Conservation (phyloP, 768 basidiomycete species). For the Suillus variegatus region DNA sequence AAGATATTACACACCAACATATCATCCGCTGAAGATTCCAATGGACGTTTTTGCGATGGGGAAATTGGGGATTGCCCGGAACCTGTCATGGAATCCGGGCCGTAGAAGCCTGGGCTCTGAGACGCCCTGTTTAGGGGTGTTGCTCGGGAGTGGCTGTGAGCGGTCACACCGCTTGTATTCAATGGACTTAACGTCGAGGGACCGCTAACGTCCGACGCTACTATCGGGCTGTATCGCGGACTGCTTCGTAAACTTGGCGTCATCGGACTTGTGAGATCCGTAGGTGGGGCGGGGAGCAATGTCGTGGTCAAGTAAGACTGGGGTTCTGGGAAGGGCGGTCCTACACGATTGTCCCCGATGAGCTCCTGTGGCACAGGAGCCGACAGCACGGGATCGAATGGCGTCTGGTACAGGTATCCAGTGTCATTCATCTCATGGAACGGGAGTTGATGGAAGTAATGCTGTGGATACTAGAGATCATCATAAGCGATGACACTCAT, state of each 20-base stretch:
- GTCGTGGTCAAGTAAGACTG: not conserved
- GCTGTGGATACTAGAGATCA: too few species aligned
- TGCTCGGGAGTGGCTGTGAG: constrained; percentile 22
- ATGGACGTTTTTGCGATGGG: constrained; percentile 20
- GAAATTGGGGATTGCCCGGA: constrained; percentile 16
- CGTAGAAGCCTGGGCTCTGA: constrained; percentile 6
- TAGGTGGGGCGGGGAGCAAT: not conserved
- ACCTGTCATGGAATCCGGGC: constrained; percentile 5
- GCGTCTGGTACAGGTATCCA: not conserved
- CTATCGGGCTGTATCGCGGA: constrained; percentile 5
- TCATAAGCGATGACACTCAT: not conserved
- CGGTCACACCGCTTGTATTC: constrained; percentile 1
- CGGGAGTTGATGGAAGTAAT: not conserved
- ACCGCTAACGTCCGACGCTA: constrained; percentile 1
- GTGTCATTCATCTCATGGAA: not conserved
- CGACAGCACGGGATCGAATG: not conserved
- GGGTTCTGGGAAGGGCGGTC: not conserved
- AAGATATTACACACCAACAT: constrained; percentile 13
- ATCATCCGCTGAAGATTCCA: constrained; percentile 12
- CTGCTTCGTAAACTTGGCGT: not conserved
- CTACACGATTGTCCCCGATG: not conserved
- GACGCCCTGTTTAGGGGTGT: constrained; percentile 18
- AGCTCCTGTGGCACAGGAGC: not conserved
- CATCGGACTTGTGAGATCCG: not conserved
- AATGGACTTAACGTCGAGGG: constrained; percentile 13